A percentile compares a stretch with the other conserved stretches of the same genome.
phyloP scores from a whole-genome alignment of 2,329 filamentous ascomycete genomes.

The Sphaceloma murrayae region DNA sequence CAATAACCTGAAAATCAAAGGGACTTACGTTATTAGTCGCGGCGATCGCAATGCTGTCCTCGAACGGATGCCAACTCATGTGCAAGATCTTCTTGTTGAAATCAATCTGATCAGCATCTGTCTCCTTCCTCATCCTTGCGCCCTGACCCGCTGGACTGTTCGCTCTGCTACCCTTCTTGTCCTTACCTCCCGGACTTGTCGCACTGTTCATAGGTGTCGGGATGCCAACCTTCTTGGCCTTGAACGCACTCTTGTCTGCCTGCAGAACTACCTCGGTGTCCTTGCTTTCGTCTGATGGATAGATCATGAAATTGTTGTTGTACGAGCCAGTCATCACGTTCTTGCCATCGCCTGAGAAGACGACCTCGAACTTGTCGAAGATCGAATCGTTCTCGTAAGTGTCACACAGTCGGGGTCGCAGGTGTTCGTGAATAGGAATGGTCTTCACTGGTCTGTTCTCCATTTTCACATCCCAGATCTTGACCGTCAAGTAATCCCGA shows the following conservation, averaged over 20 bases:
- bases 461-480: conserved; percentile 99
- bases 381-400: conserved; percentile 99
- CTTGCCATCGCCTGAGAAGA: conserved; percentile 95
- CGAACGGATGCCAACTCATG: conserved; percentile 99
- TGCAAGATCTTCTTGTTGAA: conserved; percentile 99
- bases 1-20: neutral
- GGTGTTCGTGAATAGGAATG: conserved; percentile 95
- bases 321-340: conserved; percentile 99
- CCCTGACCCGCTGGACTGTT: conserved; percentile 81
- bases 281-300: conserved; percentile 89
- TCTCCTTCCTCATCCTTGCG: conserved; percentile 96
- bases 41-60: conserved; percentile 98
- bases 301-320: conserved; percentile 99
- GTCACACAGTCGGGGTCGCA: conserved; percentile 86
- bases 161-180: conserved; percentile 69
- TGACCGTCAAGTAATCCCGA: conserved; percentile 94
- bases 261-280: conserved; percentile 96
- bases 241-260: conserved; percentile 98
- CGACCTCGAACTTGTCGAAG: conserved; percentile 99
- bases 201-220: conserved; percentile 89
- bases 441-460: conserved; percentile 95
- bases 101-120: conserved; percentile 97
- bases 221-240: conserved; percentile 98
- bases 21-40: conserved; percentile 93
- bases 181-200: conserved; percentile 60